Evolutionary conservation across 1,139 yeast species (phyloP).

Genomic region (Starmera stellimalicola): DNA sequence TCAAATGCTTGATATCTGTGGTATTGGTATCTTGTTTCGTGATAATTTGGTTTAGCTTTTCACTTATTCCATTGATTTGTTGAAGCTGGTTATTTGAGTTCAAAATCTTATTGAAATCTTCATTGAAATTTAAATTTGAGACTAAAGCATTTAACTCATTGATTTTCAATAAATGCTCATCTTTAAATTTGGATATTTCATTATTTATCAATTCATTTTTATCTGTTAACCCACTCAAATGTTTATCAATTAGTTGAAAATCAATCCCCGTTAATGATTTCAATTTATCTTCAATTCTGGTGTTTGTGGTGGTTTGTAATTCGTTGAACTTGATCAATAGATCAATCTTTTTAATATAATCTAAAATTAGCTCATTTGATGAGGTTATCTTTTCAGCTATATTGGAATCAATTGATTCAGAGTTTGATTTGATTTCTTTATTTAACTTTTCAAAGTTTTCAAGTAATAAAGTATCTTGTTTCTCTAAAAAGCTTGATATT

Average conservation of each 20-base stretch:
- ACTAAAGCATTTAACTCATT: background rate
- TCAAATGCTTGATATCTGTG: constrained; percentile 9
- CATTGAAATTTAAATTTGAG: background rate
- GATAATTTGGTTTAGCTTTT: constrained; percentile 5
- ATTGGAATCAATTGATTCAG: background rate
- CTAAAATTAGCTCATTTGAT: background rate
- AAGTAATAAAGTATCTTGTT: background rate
- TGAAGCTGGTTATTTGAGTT: constrained; percentile 7
- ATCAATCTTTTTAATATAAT: background rate
- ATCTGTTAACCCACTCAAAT: background rate
- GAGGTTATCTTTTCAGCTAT: background rate
- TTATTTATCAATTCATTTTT: background rate
- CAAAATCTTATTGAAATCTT: background rate
- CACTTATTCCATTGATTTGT: background rate
- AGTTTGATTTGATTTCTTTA: background rate
- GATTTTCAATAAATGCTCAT: background rate
- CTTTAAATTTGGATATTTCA: background rate
- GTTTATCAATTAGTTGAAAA: background rate
- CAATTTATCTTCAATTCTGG: background rate
- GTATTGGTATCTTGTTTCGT: constrained; percentile 8
- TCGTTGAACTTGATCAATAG: background rate
- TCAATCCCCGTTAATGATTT: background rate
- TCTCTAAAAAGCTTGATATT: background rate
- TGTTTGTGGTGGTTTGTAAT: background rate
- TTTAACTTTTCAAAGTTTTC: background rate